These are phyloP conservation scores for Aphanocladium album DNA, from an alignment of 2,329 filamentous ascomycete species.

Conservation along the genomic window DNA sequence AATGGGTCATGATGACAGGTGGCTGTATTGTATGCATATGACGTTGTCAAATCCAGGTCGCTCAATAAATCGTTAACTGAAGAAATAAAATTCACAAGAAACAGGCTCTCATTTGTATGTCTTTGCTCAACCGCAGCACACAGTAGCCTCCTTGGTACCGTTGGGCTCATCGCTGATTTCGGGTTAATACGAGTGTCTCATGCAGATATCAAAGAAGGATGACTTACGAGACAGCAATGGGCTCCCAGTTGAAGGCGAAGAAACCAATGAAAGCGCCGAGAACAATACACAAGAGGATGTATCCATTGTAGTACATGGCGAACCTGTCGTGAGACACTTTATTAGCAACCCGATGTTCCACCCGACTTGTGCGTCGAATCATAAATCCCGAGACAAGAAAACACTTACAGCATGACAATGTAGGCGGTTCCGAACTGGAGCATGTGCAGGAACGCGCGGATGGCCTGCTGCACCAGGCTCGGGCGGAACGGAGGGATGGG, in stretches of 20 bases:
- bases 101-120: neutral
- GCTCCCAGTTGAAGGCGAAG: constrained; percentile 71
- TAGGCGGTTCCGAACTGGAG: constrained; percentile 71
- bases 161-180: constrained; percentile 25
- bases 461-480: constrained; percentile 57
- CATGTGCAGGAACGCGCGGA: constrained; percentile 64
- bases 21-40: neutral
- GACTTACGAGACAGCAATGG: constrained; percentile 29
- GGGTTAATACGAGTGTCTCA: neutral
- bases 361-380: neutral
- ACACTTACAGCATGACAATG: constrained; percentile 62
- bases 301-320: constrained; percentile 63
- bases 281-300: constrained; percentile 76
- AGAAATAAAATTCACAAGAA: neutral
- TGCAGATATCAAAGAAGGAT: neutral
- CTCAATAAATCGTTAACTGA: neutral
- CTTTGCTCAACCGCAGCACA: constrained; percentile 34
- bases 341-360: neutral
- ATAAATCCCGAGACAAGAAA: neutral
- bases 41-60: neutral
- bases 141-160: constrained; percentile 32
- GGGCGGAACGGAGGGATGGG: constrained; percentile 44
- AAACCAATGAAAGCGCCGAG: constrained; percentile 69
- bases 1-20: neutral
- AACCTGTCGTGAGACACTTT: constrained; percentile 22